phyloP scores from a whole-genome alignment of 2,329 filamentous ascomycete species.

The Parastagonospora nodorum region DNA sequence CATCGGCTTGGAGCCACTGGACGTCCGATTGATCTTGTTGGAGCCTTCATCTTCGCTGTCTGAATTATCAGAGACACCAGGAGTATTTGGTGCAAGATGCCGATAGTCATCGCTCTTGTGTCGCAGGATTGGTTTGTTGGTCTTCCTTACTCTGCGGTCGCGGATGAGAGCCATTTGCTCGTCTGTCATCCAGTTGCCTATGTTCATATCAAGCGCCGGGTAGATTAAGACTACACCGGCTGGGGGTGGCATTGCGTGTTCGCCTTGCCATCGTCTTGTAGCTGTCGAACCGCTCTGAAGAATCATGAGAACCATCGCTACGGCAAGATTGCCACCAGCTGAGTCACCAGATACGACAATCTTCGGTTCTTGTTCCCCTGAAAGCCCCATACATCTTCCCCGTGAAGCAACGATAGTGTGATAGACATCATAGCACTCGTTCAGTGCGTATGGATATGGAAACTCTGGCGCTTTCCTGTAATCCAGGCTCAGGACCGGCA shows the following conservation, averaged over 20 bases:
- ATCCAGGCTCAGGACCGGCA: conserved; percentile 90
- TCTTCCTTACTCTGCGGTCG: conserved; percentile 76
- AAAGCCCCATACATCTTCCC: conserved; percentile 77
- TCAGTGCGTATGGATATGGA: conserved; percentile 82
- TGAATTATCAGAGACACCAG: conserved; percentile 79
- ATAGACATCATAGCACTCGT: conserved; percentile 88
- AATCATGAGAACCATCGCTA: conserved; percentile 85
- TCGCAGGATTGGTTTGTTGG: conserved; percentile 76
- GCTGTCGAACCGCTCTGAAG: conserved; percentile 72
- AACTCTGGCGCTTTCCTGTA: conserved; percentile 87
- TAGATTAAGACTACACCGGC: conserved; percentile 86
- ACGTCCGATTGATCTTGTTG: conserved; percentile 11
- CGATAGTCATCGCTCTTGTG: conserved; percentile 90
- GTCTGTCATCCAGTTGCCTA: conserved; percentile 98
- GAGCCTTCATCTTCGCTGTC: conserved; percentile 51
- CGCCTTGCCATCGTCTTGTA: conserved; percentile 60
- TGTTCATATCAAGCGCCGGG: conserved; percentile 93
- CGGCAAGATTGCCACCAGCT: conserved; percentile 79
- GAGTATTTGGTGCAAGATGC: conserved; percentile 78
- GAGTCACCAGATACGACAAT: conserved; percentile 80
- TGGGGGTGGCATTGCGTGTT: conserved; percentile 70
- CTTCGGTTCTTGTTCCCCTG: conserved; percentile 67
- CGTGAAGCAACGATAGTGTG: conserved; percentile 71
- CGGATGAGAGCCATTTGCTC: conserved; percentile 95
- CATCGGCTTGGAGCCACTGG: conserved; percentile 15